Conservation (phyloP, 2,329 filamentous ascomycete species). For the Hypoxylon rubiginosum region DNA sequence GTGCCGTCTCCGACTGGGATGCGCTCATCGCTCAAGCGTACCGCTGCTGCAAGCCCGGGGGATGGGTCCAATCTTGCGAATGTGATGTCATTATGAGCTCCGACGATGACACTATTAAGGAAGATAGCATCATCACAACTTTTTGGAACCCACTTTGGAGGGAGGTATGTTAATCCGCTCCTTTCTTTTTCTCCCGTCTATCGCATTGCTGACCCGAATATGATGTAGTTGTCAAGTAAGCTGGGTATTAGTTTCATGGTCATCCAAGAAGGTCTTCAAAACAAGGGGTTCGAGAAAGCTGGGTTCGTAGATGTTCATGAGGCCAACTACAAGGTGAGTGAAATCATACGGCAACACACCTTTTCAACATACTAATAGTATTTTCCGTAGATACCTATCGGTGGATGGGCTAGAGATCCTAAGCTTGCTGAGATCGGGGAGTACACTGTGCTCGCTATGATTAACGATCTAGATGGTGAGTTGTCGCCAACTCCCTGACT, state of each 20-base stretch:
- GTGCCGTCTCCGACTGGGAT: constrained; percentile 64
- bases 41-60: constrained; percentile 59
- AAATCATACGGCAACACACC: background rate
- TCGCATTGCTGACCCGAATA: background rate
- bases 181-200: background rate
- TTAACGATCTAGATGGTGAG: constrained; percentile 23
- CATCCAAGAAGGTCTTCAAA: constrained; percentile 14
- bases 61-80: constrained; percentile 66
- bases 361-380: background rate
- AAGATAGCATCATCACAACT: constrained; percentile 43
- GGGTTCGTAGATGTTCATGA: constrained; percentile 20
- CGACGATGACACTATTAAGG: constrained; percentile 58
- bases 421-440: constrained; percentile 19
- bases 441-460: constrained; percentile 8
- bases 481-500: background rate
- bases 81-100: constrained; percentile 57
- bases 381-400: constrained; percentile 14
- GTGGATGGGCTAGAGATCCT: constrained; percentile 14
- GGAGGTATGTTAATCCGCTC: background rate
- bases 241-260: constrained; percentile 10
- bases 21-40: constrained; percentile 60
- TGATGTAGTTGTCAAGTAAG: constrained; percentile 5
- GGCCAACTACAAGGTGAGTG: constrained; percentile 15
- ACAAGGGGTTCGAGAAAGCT: constrained; percentile 8
- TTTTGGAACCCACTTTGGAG: constrained; percentile 17